phyloP scores from a whole-genome alignment of 768 basidiomycete genomes.

The Russula sp. region DNA sequence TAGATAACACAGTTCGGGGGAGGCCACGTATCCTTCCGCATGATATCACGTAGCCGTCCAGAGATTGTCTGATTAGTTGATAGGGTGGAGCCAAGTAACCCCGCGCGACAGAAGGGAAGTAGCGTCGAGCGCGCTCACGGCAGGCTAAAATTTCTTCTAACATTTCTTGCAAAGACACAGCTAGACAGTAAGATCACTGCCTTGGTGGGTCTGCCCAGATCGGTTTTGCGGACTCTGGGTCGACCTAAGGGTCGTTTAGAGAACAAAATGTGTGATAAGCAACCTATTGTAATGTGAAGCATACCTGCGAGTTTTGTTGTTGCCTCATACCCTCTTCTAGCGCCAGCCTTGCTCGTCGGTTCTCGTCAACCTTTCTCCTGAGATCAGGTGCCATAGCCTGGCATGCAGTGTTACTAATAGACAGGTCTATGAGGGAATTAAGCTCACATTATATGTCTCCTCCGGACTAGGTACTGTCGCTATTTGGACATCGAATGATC shows the following conservation, averaged over 20 bases:
- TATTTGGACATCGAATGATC: conserved; percentile 8
- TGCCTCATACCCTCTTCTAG: conserved; percentile 28
- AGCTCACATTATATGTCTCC: conserved; percentile 31
- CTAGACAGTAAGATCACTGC: neutral
- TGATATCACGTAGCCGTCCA: neutral
- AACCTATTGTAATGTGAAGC: neutral
- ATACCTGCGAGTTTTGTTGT: conserved; percentile 28
- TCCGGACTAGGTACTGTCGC: conserved; percentile 30
- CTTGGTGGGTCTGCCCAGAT: conserved; percentile 29
- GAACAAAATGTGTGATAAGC: neutral
- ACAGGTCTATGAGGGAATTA: neutral
- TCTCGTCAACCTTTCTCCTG: conserved; percentile 31
- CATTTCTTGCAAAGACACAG: neutral
- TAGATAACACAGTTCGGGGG: neutral
- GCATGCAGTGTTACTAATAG: neutral
- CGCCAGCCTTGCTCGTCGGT: conserved; percentile 30
- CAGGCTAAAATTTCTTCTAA: no score
- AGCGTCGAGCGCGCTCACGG: neutral
- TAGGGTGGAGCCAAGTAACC: neutral
- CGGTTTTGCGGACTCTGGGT: conserved; percentile 33
- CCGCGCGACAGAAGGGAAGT: neutral
- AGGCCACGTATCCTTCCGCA: neutral
- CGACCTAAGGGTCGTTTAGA: conserved; percentile 20
- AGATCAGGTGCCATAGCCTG: conserved; percentile 35
- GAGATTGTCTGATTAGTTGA: neutral